Percentiles rank a stretch among this genome's conserved stretches.
phyloP scores from a whole-genome alignment of 1,284 basidiomycete genomes.

The Pyrrhoderma noxium region DNA sequence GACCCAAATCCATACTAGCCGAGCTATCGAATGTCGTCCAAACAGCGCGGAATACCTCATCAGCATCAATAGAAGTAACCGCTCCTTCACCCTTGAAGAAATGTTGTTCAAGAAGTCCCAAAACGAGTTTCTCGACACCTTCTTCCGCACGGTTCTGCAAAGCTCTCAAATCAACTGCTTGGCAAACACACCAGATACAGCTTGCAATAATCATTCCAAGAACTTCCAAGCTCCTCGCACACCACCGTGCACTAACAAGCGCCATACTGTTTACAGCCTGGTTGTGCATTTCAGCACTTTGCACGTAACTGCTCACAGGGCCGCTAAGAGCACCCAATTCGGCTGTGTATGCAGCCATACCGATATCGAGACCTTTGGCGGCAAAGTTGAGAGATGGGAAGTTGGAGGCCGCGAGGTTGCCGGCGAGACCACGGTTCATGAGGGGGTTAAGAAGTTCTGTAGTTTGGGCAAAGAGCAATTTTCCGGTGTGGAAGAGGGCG shows the following conservation, averaged over 20 bases:
- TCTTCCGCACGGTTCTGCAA: conserved; percentile 57
- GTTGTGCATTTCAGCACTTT: conserved; percentile 85
- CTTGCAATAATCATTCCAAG: conserved; percentile 66
- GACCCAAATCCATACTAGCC: conserved; percentile 59
- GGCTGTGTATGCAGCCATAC: conserved; percentile 70
- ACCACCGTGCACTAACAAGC: conserved; percentile 72
- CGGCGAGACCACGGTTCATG: conserved; percentile 80
- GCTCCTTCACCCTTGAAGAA: conserved; percentile 38
- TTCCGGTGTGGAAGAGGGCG: conserved; percentile 75
- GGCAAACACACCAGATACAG: conserved; percentile 72
- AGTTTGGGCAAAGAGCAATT: conserved; percentile 76
- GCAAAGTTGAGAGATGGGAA: conserved; percentile 74
- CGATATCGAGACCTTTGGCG: conserved; percentile 82
- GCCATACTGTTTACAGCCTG: conserved; percentile 82
- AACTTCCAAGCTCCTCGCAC: conserved; percentile 69
- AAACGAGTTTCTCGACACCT: conserved; percentile 41
- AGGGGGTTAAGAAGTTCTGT: conserved; percentile 76
- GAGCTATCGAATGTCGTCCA: conserved; percentile 50
- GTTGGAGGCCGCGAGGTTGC: conserved; percentile 73
- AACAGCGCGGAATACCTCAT: conserved; percentile 31
- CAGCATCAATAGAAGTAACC: conserved; percentile 20
- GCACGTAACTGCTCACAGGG: conserved; percentile 80
- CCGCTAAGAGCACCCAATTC: conserved; percentile 80
- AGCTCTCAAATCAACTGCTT: conserved; percentile 75
- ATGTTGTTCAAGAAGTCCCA: conserved; percentile 41